A percentile compares a stretch with the other conserved stretches of the same genome.
Evolutionary conservation across 805 yeast genomes (phyloP).

Genomic region (Candida montana): DNA sequence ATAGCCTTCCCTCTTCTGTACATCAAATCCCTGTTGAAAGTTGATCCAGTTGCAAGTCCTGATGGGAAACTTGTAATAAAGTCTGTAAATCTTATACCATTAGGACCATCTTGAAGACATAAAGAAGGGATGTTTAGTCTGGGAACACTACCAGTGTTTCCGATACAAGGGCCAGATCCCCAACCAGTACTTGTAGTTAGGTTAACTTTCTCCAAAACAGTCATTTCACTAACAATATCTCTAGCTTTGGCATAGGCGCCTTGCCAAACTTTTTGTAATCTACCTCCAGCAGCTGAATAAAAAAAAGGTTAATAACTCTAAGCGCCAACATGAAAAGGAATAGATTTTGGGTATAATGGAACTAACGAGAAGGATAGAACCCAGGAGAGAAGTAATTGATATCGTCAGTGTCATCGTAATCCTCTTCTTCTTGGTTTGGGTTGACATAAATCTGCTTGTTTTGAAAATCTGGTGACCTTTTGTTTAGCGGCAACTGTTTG

Average conservation of each 20-base stretch:
- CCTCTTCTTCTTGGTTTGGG: slow-evolving; percentile 14
- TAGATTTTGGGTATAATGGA: slow-evolving; percentile 1
- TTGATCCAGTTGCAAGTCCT: slow-evolving; percentile 53
- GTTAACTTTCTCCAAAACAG: slow-evolving; percentile 54
- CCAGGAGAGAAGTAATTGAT: slow-evolving; percentile 19
- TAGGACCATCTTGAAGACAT: slow-evolving; percentile 60
- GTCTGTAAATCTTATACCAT: slow-evolving; percentile 55
- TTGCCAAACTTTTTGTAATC: slow-evolving; percentile 49
- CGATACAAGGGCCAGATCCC: slow-evolving; percentile 58
- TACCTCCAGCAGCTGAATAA: slow-evolving; percentile 36
- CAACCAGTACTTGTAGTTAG: slow-evolving; percentile 51
- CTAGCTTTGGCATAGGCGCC: slow-evolving; percentile 52
- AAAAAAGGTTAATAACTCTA: slow-evolving; percentile 5
- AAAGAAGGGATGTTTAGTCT: slow-evolving; percentile 48
- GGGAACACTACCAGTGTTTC: slow-evolving; percentile 55
- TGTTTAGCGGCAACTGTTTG: slow-evolving; percentile 2
- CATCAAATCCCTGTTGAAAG: slow-evolving; percentile 49
- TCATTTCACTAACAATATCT: slow-evolving; percentile 49
- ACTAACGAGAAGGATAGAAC: slow-evolving; percentile 24
- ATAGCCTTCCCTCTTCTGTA: slow-evolving; percentile 50
- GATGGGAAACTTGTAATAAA: slow-evolving; percentile 53
- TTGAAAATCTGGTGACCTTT: slow-evolving; percentile 12
- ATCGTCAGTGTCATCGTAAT: slow-evolving; percentile 14
- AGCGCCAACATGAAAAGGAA: background rate
- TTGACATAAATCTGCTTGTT: slow-evolving; percentile 21